Evolutionary conservation across 345 rosid species (phyloP), one percentile per base, ranked within the genome.

Genomic region (Abelmoschus esculentus): DNA sequence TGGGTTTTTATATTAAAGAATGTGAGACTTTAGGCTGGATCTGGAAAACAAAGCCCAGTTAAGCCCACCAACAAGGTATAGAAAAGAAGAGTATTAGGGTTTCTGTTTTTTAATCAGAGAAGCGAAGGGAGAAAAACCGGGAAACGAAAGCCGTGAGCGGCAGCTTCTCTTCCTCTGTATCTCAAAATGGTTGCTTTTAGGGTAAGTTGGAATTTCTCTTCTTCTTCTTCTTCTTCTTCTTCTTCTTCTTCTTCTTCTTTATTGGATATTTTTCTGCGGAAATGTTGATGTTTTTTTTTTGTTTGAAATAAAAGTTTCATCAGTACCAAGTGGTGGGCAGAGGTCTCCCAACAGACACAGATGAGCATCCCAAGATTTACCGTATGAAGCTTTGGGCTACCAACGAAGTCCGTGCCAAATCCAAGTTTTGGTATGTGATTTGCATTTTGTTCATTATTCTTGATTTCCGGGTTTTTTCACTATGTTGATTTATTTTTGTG

Each of bases 351-450:
- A 74, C 82, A 1, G 76, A 72, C 19, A 2, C 70, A 5, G 84
- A 80, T 69, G 78, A 75, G 78, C 83, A 80, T 56, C 86, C 86
- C 2, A 80, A 83, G 77, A 80, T 80, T 54, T 83, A 80, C 72
- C 69, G 84, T 22, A 83, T 83, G 86, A 83, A 83, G 75, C 76
- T 80, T 7, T 83, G 86, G 82, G 86, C 86, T 7, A 80, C 86
- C 1, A 83, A 83, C 12, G 83, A 80, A 74, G 82, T 83, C 63
- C 80, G 82, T 10, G 83, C 84, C 19, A 83, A 83, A 77, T 83
- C 84, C 29, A 83, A 83, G 76, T 83, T 83, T 70, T 83, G 86
- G 81, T 83, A 40, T 15, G 53, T 63, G 9, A 19, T 29, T 44
- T 31, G 15, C 19, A 44, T 32, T 71, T 5, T 53, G 5, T 5